A percentile compares a stretch with the other conserved stretches of the same genome.
Conservation (phyloP, 2,329 filamentous ascomycete genomes). For the Ophiostoma sp. region DNA sequence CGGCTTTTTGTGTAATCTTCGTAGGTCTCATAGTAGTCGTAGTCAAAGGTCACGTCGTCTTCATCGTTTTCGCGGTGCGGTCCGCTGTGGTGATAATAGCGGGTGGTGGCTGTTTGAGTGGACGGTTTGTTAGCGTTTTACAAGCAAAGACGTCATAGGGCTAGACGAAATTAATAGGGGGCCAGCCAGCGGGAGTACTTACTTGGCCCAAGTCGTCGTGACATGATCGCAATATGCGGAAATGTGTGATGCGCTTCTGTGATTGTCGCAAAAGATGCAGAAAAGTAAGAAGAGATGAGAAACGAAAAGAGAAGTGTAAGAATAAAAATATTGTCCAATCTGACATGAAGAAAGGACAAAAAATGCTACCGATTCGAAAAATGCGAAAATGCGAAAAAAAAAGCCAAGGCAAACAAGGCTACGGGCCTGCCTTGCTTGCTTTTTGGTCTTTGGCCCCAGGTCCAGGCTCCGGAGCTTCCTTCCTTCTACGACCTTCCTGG, state of each 20-base stretch:
- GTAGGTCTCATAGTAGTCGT: conserved; percentile 11
- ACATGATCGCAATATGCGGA: background rate
- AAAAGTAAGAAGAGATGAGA: background rate
- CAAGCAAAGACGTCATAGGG: background rate
- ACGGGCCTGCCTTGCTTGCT: conserved; percentile 6
- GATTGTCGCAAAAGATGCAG: background rate
- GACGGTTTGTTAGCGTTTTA: background rate
- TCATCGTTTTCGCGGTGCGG: conserved; percentile 15
- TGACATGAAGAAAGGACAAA: background rate
- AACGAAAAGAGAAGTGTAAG: background rate
- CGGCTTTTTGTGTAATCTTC: conserved; percentile 1
- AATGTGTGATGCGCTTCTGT: background rate
- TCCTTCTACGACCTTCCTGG: background rate
- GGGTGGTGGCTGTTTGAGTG: background rate
- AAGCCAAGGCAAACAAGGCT: conserved; percentile 5
- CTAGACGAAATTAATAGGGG: no score
- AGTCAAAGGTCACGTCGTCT: conserved; percentile 12
- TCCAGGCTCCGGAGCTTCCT: background rate
- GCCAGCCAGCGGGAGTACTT: background rate
- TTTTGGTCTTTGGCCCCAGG: background rate
- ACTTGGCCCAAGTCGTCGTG: conserved; percentile 4
- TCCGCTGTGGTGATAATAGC: conserved; percentile 16
- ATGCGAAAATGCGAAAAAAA: background rate
- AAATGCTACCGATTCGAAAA: background rate
- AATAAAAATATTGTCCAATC: background rate